Evolutionary conservation across 148 eudicot genomes (phyloP).

Genomic region (Heliamphora exappendiculata): DNA sequence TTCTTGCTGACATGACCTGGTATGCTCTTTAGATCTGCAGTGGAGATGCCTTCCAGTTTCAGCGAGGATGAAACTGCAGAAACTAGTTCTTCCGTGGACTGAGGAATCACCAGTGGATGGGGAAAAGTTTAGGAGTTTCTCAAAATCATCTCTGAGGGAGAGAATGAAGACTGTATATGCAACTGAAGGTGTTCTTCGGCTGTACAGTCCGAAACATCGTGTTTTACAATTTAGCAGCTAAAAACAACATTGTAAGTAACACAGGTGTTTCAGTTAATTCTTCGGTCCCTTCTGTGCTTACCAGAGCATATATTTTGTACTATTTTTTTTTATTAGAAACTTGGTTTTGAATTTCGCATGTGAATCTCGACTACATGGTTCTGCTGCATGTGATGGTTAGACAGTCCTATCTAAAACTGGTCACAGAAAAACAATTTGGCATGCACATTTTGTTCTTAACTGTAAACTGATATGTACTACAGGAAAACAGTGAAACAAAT

Average conservation of each 20-base stretch:
- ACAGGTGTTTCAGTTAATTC: slow-evolving; percentile 1
- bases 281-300: background rate
- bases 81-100: slow-evolving; percentile 61
- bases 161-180: background rate
- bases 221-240: background rate
- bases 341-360: background rate
- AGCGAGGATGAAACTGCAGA: slow-evolving; percentile 85
- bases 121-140: background rate
- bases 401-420: no score
- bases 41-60: slow-evolving; percentile 61
- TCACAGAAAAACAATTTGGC: background rate
- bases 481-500: background rate
- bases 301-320: background rate
- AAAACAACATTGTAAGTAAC: background rate
- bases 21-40: slow-evolving; percentile 34
- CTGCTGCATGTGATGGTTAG: no score
- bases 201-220: background rate
- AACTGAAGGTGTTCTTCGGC: background rate
- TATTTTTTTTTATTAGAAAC: background rate
- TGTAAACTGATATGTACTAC: background rate
- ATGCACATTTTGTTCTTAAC: background rate
- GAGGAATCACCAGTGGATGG: slow-evolving; percentile 2
- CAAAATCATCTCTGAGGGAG: background rate
- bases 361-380: background rate
- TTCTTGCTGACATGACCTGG: background rate